Evolutionary conservation across 2,329 filamentous ascomycete species (phyloP).

Genomic region (Epichloe festucae): DNA sequence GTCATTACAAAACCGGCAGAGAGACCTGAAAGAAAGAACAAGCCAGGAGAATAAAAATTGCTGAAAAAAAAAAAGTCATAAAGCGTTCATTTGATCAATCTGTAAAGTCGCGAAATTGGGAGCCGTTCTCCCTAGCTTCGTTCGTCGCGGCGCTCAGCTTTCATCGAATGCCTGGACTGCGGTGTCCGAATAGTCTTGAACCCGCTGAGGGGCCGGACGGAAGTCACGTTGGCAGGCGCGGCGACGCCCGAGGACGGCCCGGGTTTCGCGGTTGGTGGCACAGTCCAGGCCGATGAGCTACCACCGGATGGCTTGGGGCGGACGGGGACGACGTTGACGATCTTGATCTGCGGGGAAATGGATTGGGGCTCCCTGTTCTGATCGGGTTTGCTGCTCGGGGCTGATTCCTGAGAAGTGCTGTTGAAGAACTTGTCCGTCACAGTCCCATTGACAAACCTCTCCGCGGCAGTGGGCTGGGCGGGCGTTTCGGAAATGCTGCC

Average conservation of each 20-base stretch:
- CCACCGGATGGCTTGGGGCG: background rate
- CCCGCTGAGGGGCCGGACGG: background rate
- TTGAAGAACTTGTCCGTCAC: background rate
- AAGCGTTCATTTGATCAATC: background rate
- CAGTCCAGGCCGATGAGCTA: background rate
- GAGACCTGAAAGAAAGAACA: no score
- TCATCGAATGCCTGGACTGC: background rate
- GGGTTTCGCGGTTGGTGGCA: background rate
- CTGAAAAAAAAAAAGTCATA: background rate
- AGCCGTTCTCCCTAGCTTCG: background rate
- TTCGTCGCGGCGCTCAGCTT: background rate
- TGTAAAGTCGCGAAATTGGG: background rate
- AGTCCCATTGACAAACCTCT: background rate
- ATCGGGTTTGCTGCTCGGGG: background rate
- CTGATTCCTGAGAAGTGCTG: background rate
- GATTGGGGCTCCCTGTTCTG: background rate
- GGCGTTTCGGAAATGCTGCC: background rate
- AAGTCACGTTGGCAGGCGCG: background rate
- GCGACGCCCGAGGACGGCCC: background rate
- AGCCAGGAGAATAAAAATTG: background rate
- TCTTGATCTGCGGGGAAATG: background rate
- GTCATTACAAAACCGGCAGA: no score
- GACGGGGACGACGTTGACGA: background rate
- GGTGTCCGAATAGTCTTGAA: conserved; percentile 1
- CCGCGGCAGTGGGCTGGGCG: background rate